Evolutionary conservation across 257 asterid genomes (phyloP).

Genomic region (Misopates orontium): DNA sequence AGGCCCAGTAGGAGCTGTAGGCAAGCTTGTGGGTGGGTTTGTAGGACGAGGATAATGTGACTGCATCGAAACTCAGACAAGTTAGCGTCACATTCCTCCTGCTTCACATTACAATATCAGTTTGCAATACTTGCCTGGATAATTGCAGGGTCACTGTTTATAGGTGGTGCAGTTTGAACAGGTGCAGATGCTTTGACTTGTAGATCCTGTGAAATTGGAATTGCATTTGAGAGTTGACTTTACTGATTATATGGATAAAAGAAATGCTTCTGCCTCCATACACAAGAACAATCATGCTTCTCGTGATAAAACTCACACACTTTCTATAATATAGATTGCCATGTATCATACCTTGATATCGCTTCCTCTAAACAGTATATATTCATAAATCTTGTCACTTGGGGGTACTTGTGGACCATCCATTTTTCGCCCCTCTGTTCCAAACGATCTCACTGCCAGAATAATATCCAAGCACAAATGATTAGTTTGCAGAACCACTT

Average conservation of each 20-base stretch:
- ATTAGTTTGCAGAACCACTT: constrained; percentile 9
- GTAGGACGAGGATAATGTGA: constrained; percentile 83
- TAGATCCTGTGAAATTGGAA: constrained; percentile 61
- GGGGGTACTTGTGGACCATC: constrained; percentile 96
- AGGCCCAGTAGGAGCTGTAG: constrained; percentile 58
- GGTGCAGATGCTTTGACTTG: constrained; percentile 96
- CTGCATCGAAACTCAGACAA: constrained; percentile 48
- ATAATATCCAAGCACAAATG: not conserved
- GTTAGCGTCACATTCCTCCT: constrained; percentile 24
- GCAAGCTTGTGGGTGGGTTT: constrained; percentile 60
- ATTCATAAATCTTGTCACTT: constrained; percentile 82
- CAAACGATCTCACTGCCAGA: constrained; percentile 83
- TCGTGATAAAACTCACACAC: not conserved
- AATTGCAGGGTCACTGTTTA: constrained; percentile 90
- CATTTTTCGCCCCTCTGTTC: constrained; percentile 93
- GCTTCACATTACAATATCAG: constrained; percentile 14
- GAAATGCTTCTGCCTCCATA: no score
- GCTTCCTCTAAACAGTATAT: constrained; percentile 89
- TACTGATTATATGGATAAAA: no score
- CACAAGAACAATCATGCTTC: not conserved
- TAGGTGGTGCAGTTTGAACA: constrained; percentile 39
- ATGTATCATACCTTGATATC: constrained; percentile 71
- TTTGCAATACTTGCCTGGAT: constrained; percentile 67
- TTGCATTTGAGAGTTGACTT: no score
- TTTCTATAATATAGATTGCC: no score